Evolutionary conservation across 148 eudicot genomes (phyloP), one percentile per base, ranked within the genome.

Genomic region (Cornus controversa): DNA sequence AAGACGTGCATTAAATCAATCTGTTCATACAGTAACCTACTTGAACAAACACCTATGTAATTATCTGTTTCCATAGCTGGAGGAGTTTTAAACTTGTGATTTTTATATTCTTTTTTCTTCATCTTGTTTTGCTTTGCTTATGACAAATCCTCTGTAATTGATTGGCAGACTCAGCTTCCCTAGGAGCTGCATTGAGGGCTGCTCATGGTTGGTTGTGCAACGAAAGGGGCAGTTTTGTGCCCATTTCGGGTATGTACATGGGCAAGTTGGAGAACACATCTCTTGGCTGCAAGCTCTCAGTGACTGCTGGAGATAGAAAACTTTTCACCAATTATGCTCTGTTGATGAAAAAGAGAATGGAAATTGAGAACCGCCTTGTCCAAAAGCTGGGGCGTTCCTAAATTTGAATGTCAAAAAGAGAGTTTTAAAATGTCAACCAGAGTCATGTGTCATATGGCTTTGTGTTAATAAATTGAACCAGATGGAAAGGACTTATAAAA

Each of bases 171-270:
- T 92, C 97, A 8, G 97, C 97, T 13, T 92, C 97, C 10, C 75
- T 91, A 57, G 98, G 97, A 10, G 98, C 86, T 60, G 98, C 98
- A 62, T 64, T 94, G 68, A 87, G 98, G 84, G 98, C 97, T 27
- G 98, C 98, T 75, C 98, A 94, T 73, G 98, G 97, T 15, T 94
- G 96, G 97, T 67, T 94, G 72, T 92, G 98, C 91, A 80, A 92
- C 69, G 82, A 89, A 72, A 92, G 83, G 80, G 97, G 91, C 23
- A 79, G 70, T 5, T 94, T 94, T 82, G 89, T 94, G 57, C 96
- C 96, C 10, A 88, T 92, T 28, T 87, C 83, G 24, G 14, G 58
- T 76, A 84, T 94, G 87, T 94, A 91, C 82, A 77, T 57, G 42
- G 87, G 89, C 78, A 94, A 88, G 85, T 58, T 87, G 86, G 97